Evolutionary conservation across 352 stramenopile species (phyloP).

Genomic region (Globisporangium splendens): DNA sequence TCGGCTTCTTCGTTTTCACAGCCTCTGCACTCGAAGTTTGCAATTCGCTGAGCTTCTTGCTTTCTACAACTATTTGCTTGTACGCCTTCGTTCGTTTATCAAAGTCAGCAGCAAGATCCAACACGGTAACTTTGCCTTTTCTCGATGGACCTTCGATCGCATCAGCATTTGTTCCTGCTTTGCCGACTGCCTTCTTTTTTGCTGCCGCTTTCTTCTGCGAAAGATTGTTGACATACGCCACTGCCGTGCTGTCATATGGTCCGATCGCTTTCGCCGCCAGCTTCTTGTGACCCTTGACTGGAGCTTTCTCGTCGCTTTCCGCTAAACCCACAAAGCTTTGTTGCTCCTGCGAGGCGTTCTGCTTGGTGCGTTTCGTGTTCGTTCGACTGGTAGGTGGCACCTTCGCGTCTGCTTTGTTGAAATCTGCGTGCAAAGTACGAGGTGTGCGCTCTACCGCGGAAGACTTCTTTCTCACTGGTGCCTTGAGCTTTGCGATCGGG

Average conservation of each 20-base stretch:
- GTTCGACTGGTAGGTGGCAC: background rate
- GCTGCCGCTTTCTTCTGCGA: slow-evolving; percentile 10
- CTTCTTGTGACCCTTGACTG: slow-evolving; percentile 7
- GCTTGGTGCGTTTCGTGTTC: background rate
- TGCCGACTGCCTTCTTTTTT: slow-evolving; percentile 3
- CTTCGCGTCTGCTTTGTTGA: background rate
- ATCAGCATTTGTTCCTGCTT: slow-evolving; percentile 1
- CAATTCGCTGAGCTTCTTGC: background rate
- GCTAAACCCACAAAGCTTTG: background rate
- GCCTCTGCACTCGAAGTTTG: background rate
- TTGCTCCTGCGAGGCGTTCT: background rate
- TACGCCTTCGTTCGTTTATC: slow-evolving; percentile 6
- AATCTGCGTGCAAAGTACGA: background rate
- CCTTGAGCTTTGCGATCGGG: slow-evolving; percentile 6
- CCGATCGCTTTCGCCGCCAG: slow-evolving; percentile 8
- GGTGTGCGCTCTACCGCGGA: background rate
- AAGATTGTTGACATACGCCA: background rate
- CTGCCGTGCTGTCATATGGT: background rate
- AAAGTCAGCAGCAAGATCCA: slow-evolving; percentile 7
- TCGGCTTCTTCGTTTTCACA: slow-evolving; percentile 9
- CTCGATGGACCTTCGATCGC: background rate
- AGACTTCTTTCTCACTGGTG: background rate
- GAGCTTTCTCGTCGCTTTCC: background rate
- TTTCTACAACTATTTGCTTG: background rate
- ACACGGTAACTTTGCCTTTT: background rate